Evolutionary conservation across 495 filamentous ascomycete species (phyloP).

Genomic region (Hamigera avellanea): DNA sequence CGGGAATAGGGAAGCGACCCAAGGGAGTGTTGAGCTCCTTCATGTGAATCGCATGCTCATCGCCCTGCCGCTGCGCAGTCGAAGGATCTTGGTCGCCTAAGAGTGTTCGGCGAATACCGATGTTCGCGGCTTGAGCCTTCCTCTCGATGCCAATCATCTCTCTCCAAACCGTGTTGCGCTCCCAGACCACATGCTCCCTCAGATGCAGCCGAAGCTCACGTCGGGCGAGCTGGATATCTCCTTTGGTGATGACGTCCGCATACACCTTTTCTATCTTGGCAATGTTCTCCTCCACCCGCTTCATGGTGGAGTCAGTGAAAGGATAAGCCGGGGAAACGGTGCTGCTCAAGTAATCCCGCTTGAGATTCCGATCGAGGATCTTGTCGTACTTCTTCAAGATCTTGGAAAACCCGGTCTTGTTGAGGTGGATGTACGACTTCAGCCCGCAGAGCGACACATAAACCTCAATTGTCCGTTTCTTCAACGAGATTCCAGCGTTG

Average conservation of each 20-base stretch:
- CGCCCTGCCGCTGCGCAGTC: constrained; percentile 68
- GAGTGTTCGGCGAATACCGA: constrained; percentile 68
- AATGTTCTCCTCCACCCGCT: constrained; percentile 59
- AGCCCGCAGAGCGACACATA: constrained; percentile 95
- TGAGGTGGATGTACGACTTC: constrained; percentile 91
- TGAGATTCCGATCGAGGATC: constrained; percentile 70
- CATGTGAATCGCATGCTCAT: constrained; percentile 49
- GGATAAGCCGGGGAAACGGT: constrained; percentile 62
- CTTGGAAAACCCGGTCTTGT: constrained; percentile 92
- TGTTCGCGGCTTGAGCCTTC: constrained; percentile 87
- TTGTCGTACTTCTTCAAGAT: constrained; percentile 99
- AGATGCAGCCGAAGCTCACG: constrained; percentile 85
- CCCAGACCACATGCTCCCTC: constrained; percentile 97
- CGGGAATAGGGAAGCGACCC: constrained; percentile 61
- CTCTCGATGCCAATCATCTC: constrained; percentile 98
- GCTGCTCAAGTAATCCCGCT: constrained; percentile 60
- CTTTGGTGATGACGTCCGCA: constrained; percentile 67
- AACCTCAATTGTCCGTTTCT: constrained; percentile 74
- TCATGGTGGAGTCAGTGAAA: constrained; percentile 60
- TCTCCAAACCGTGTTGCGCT: constrained; percentile 96
- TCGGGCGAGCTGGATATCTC: constrained; percentile 59
- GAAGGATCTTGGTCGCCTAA: constrained; percentile 59
- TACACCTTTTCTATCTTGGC: constrained; percentile 65
- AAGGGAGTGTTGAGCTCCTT: constrained; percentile 73
- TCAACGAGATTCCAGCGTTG: constrained; percentile 73